A percentile compares a stretch with the other conserved stretches of the same genome.
phyloP scores from a whole-genome alignment of 176 grass and related monocot genomes.

The Aegilops speltoides region DNA sequence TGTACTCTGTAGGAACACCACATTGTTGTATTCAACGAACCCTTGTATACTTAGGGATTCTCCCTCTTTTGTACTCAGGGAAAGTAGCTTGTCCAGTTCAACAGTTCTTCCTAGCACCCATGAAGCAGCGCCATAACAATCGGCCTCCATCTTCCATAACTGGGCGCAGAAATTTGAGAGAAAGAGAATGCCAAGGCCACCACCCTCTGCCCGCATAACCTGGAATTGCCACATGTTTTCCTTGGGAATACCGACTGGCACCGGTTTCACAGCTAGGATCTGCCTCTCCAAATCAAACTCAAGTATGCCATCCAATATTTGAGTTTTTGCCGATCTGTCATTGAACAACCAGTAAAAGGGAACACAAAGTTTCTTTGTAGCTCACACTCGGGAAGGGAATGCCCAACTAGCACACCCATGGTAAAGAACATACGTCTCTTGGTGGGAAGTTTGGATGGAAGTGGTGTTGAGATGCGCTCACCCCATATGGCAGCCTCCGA shows the following conservation, averaged over 20 bases:
- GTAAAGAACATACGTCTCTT: not conserved
- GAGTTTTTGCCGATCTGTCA: too few relatives aligned
- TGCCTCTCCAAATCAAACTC: not conserved
- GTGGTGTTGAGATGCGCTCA: not conserved
- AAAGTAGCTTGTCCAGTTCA: not conserved
- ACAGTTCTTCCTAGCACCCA: not conserved
- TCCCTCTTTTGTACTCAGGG: too few relatives aligned
- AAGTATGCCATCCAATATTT: not conserved
- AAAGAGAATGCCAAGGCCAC: not conserved
- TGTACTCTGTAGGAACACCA: not conserved
- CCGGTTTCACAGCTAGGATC: not conserved
- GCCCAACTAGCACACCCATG: not conserved
- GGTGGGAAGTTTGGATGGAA: not conserved
- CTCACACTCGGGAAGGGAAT: too few relatives aligned
- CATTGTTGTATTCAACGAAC: not conserved
- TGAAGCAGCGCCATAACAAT: not conserved
- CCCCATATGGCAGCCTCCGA: not conserved
- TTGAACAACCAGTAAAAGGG: not conserved
- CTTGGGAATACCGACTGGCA: not conserved
- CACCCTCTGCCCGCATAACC: not conserved
- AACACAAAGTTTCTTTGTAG: too few relatives aligned
- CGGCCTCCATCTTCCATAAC: not conserved
- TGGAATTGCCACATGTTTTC: too few relatives aligned
- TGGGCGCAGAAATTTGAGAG: not conserved
- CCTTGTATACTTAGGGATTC: not conserved